These are phyloP conservation scores for Fusarium sp. DNA, from an alignment of 2,329 filamentous ascomycete genomes.

Conservation along the genomic window DNA sequence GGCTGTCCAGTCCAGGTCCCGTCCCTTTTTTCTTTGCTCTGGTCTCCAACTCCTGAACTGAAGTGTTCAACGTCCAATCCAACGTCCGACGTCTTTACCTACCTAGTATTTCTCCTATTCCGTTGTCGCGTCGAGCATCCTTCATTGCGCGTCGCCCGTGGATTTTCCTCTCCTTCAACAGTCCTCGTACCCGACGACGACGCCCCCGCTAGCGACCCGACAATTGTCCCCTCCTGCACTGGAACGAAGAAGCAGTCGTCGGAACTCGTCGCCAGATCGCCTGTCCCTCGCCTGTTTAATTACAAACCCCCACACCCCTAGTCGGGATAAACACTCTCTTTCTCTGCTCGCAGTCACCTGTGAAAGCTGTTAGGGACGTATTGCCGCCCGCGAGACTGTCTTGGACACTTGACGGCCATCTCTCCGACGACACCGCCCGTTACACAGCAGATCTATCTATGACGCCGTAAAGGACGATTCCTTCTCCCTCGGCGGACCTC, in stretches of 20 bases:
- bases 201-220: slow-evolving; percentile 31
- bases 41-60: slow-evolving; percentile 31
- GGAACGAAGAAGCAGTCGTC: slow-evolving; percentile 40
- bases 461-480: slow-evolving; percentile 38
- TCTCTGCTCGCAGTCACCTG: slow-evolving; percentile 26
- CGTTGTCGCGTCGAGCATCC: slow-evolving; percentile 9
- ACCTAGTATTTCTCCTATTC: slow-evolving; percentile 17
- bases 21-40: slow-evolving; percentile 27
- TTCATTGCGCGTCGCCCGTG: slow-evolving; percentile 13
- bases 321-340: slow-evolving; percentile 41
- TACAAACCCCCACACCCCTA: slow-evolving; percentile 44
- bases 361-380: slow-evolving; percentile 23
- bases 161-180: slow-evolving; percentile 15
- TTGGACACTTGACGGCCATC: slow-evolving; percentile 36
- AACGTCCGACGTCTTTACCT: slow-evolving; percentile 12
- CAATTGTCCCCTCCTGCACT: slow-evolving; percentile 30
- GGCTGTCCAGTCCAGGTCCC: slow-evolving; percentile 13
- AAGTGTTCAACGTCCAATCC: slow-evolving; percentile 24
- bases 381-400: slow-evolving; percentile 36
- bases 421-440: slow-evolving; percentile 32
- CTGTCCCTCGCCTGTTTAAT: slow-evolving; percentile 44
- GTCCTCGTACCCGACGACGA: slow-evolving; percentile 20
- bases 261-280: slow-evolving; percentile 34
- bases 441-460: slow-evolving; percentile 40
- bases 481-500: slow-evolving; percentile 36